A percentile compares a stretch with the other conserved stretches of the same genome.
phyloP scores from a whole-genome alignment of 805 yeast species.

The Zygosaccharomyces pseudorouxii region DNA sequence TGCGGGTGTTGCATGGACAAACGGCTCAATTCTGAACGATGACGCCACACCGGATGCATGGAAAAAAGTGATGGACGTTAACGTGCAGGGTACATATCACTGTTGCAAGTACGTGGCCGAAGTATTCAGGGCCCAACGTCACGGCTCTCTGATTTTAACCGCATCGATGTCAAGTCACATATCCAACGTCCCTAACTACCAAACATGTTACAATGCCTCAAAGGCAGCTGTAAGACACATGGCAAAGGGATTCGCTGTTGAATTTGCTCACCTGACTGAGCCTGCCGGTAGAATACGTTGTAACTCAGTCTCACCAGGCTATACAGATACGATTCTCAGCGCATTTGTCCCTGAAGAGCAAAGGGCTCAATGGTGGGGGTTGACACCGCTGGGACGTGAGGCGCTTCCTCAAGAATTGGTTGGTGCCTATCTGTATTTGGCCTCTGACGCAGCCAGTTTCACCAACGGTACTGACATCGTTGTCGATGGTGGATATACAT shows the following conservation, averaged over 20 bases:
- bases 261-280: conserved; percentile 48
- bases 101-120: conserved; percentile 71
- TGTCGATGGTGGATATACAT: conserved; percentile 65
- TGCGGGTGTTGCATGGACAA: conserved; percentile 86
- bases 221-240: conserved; percentile 83
- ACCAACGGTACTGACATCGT: conserved; percentile 73
- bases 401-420: conserved; percentile 68
- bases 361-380: conserved; percentile 46
- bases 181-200: conserved; percentile 81
- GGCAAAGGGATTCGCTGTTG: conserved; percentile 74
- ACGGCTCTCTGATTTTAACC: conserved; percentile 55
- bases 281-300: conserved; percentile 43
- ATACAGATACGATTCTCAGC: conserved; percentile 67
- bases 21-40: conserved; percentile 48
- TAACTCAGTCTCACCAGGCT: conserved; percentile 78
- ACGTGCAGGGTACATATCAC: conserved; percentile 75
- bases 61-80: conserved; percentile 68
- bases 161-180: conserved; percentile 89
- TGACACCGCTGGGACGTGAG: conserved; percentile 68
- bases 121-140: conserved; percentile 65
- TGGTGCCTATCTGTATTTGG: conserved; percentile 76
- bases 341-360: conserved; percentile 45
- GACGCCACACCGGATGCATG: conserved; percentile 48
- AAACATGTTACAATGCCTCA: conserved; percentile 83
- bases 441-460: conserved; percentile 75